Percentiles rank a stretch among this genome's conserved stretches.
Evolutionary conservation across 208 protist species (phyloP).

Genomic region (Zelonia costaricensis): DNA sequence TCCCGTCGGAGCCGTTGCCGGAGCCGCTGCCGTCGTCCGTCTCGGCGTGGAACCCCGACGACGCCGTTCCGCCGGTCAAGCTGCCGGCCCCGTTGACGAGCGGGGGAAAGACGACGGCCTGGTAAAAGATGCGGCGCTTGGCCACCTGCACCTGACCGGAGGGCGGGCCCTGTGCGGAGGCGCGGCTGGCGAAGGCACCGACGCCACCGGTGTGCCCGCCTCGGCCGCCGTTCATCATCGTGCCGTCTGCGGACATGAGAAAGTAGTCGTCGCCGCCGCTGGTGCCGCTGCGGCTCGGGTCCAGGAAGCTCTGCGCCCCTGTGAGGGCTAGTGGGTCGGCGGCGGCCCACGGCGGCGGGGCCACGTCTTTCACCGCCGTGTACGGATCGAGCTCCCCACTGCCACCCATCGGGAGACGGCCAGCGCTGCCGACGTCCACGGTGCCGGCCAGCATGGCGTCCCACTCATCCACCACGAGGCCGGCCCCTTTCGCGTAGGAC

Average conservation of each 20-base stretch:
- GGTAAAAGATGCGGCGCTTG: conserved; percentile 31
- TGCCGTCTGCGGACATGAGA: conserved; percentile 3
- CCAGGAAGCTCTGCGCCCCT: conserved; percentile 25
- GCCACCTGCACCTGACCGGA: conserved; percentile 19
- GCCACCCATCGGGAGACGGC: not conserved
- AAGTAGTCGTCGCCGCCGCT: not conserved
- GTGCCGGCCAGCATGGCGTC: not conserved
- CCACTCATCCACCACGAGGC: conserved; percentile 21
- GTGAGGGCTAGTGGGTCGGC: conserved; percentile 25
- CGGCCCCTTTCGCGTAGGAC: conserved; percentile 26
- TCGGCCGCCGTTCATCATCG: not conserved
- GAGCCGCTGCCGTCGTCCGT: conserved; percentile 1
- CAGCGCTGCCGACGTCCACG: not conserved
- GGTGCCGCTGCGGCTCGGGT: not conserved
- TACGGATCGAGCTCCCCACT: conserved; percentile 30
- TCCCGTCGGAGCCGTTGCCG: not conserved
- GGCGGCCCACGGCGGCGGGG: conserved; percentile 2
- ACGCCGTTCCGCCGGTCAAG: not conserved
- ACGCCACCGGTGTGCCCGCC: not conserved
- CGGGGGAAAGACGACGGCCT: conserved; percentile 26
- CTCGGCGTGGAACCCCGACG: not conserved
- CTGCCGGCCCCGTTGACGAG: not conserved
- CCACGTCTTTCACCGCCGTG: conserved; percentile 1
- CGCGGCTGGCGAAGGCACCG: not conserved
- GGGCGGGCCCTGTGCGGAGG: not conserved